phyloP scores from a whole-genome alignment of 768 basidiomycete species.

The Mycena vitilis region DNA sequence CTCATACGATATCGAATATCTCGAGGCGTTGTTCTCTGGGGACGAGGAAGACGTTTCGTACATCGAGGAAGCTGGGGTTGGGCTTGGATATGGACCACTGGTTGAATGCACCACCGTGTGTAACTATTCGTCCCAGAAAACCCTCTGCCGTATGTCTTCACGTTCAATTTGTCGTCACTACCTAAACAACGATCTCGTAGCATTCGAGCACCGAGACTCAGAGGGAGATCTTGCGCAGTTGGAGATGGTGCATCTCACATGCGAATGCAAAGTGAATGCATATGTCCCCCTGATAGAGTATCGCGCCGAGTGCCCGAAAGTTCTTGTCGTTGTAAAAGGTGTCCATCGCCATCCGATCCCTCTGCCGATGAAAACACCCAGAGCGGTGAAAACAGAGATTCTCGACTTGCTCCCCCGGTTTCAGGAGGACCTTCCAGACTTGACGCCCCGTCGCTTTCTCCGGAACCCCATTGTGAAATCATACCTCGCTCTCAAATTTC shows the following conservation, averaged over 20 bases:
- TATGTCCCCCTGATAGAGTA: conserved; percentile 21
- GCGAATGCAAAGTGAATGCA: not conserved
- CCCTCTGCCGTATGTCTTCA: conserved; percentile 5
- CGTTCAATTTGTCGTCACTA: not conserved
- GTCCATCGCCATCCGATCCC: conserved; percentile 41
- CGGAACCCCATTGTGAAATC: conserved; percentile 19
- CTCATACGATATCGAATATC: conserved; percentile 4
- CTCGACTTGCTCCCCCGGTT: conserved; percentile 10
- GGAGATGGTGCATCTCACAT: not conserved
- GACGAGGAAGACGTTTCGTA: not conserved
- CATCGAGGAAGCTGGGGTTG: not conserved
- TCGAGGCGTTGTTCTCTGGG: conserved; percentile 6
- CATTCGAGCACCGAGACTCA: not conserved
- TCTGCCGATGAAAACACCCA: conserved; percentile 36
- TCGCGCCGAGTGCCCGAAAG: conserved; percentile 21
- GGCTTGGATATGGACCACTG: conserved; percentile 8
- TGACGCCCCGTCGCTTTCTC: conserved; percentile 25
- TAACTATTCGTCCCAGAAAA: conserved; percentile 12
- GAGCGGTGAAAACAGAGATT: conserved; percentile 17
- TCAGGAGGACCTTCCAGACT: conserved; percentile 24
- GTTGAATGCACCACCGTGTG: conserved; percentile 14
- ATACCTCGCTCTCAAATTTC: conserved; percentile 2
- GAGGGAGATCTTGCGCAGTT: not conserved
- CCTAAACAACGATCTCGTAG: not conserved
- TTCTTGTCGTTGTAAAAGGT: conserved; percentile 32